Evolutionary conservation across 2,329 filamentous ascomycete species (phyloP), one percentile per base, ranked within the genome.

Genomic region (Meredithiella fracta): DNA sequence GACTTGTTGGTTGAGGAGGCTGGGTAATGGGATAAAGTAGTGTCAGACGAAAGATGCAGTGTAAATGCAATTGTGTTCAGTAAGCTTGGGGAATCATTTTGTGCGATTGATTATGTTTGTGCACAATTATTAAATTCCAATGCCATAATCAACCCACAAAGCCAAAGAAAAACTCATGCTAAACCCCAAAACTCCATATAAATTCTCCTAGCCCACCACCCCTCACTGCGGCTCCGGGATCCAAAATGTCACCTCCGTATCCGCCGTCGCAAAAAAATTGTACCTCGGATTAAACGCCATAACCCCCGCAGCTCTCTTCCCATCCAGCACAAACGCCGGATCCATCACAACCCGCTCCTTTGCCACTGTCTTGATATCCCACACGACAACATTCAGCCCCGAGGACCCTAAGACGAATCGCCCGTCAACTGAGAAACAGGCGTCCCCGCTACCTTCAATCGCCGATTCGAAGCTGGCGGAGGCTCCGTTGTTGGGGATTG

Each of bases 211-310:
- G 17, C 17, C 22, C 44, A 9, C 15, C 11, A 23, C 22, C 34
- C 26, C 23, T 49, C 53, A 58, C 20, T 59, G 57, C 22, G 80
- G 77, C 65, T 88, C 84, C 1, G 85, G 85, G 37, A 86, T 67
- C 85, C 85, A 90, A 62, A 90, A 86, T 20, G 86, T 69, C 59
- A 88, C 72, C 55, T 96, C 89, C 64, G 84, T 84, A 63, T 97
- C 90, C 2, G 88, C 92, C 47, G 84, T 92, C 7, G 88, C 90
- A 62, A 97, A 77, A 72, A 96, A 82, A 68, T 97, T 96, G 68
- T 85, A 92, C 52, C 90, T 78, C 25, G 90, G 92, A 65, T 96
- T 97, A 67, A 89, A 92, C 22, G 85, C 86, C 44, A 95, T 74
- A 11, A 94, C 77, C 0, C 85, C 85, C 3, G 80, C 80, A 69